Evolutionary conservation across 1,284 basidiomycete genomes (phyloP), one percentile per base, ranked within the genome.

Genomic region (Boletus semigastroideus): DNA sequence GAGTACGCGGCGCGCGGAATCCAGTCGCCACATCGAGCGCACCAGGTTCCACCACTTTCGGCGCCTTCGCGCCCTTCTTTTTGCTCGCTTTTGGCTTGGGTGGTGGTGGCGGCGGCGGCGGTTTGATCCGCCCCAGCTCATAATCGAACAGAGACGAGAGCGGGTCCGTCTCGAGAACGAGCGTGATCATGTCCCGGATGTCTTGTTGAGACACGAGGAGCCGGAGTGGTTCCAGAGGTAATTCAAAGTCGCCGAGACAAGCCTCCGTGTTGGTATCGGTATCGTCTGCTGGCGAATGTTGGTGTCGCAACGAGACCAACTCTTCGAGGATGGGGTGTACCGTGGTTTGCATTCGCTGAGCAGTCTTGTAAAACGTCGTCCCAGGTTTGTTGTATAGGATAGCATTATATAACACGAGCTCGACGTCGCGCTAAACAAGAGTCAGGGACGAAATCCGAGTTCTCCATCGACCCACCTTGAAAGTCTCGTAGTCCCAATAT

Each of bases 361-460:
- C 95, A 1, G 82, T 74, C 60, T 85, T 89, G 71, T 92, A 82
- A 63, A 88, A 89, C 0, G 79, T 61, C 0, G 89, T 87, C 31
- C 86, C 87, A 0, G 81, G 71, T 59, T 86, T 83, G 69, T 99
- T 98, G 72, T 98, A 99, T 6, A 80, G 61, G 55, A 91, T 84
- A 0, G 95, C 95, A 63, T 99, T 99, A 57, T 84, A 76, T 14
- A 94, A 68, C 5, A 98, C 91, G 17, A 97, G 84, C 41, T 82
- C 68, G 38, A 98, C 72, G 64, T 99, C 95, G 46, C 82, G 76
- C 92, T 97, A 57, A n/a, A 36, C 46, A 51, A 11, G 10, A n/a
- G 44, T 50, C 19, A 46, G 2, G 20, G 20, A 20, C 48, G 16
- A 17, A n/a, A 46, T 49, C 44, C 1, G 17, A 45, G 19, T 31